A percentile compares a stretch with the other conserved stretches of the same genome.
Conservation (phyloP, 179 eudicot genomes). For the Pouteria campechiana region DNA sequence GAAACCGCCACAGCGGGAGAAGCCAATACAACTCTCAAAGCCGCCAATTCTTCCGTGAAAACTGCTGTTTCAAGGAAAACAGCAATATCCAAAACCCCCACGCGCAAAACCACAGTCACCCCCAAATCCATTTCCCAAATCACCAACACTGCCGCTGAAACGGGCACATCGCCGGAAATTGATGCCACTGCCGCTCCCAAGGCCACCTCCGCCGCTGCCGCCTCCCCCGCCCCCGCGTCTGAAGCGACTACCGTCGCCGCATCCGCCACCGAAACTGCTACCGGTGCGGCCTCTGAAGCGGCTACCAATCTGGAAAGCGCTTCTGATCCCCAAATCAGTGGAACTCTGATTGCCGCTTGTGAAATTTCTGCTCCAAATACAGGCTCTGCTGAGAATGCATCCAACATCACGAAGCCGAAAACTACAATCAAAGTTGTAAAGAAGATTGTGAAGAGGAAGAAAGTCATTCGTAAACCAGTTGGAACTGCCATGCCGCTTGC, state of each 20-base stretch:
- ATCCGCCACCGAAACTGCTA: background rate
- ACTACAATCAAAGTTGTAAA: slow-evolving; percentile 35
- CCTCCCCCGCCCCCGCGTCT: background rate
- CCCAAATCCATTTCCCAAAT: background rate
- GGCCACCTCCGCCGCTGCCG: background rate
- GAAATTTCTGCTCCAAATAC: background rate
- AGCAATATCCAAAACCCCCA: slow-evolving; percentile 6
- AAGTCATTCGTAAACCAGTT: background rate
- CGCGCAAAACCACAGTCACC: background rate
- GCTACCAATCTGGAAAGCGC: background rate
- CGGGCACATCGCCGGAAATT: too few species aligned
- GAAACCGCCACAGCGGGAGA: too few species aligned
- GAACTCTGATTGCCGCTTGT: background rate
- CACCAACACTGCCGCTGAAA: too few species aligned
- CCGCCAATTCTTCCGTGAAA: too few species aligned
- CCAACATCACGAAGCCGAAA: background rate
- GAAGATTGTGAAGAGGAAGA: slow-evolving; percentile 35
- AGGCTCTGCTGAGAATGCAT: background rate
- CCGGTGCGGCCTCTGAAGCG: background rate
- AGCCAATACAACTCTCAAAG: too few species aligned
- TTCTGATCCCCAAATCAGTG: background rate
- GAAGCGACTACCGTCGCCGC: background rate
- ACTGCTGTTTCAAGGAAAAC: slow-evolving; percentile 6
- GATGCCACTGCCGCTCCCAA: background rate
- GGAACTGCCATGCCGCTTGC: slow-evolving; percentile 2